These are phyloP conservation scores for Alnus rubra DNA, from an alignment of 306 rosid species.

Conservation along the genomic window DNA sequence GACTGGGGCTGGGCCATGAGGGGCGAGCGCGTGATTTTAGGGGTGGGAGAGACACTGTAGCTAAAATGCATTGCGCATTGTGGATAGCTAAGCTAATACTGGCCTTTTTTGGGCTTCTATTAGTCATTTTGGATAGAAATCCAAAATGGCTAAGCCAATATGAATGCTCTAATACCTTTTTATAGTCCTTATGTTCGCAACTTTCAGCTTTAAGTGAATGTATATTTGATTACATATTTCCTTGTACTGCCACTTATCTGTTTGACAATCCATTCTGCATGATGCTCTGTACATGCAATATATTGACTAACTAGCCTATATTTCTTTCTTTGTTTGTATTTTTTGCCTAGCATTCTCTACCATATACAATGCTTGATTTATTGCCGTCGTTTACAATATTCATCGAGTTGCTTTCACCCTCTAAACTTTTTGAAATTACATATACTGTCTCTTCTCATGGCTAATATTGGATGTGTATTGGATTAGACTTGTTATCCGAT, in stretches of 20 bases:
- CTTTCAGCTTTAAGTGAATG: not conserved
- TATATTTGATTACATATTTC: not conserved
- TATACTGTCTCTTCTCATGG: not conserved
- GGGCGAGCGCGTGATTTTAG: slow-evolving; percentile 55
- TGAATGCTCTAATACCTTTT: too few species aligned
- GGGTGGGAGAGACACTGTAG: not conserved
- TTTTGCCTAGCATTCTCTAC: not conserved
- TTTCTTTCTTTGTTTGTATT: not conserved
- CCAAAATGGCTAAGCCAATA: too few species aligned
- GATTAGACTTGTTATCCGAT: too few species aligned
- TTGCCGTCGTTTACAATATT: not conserved
- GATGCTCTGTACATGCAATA: not conserved
- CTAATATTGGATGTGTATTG: not conserved
- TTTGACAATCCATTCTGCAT: not conserved
- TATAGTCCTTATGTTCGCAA: not conserved
- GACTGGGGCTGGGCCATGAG: slow-evolving; percentile 48
- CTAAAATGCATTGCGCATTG: too few species aligned
- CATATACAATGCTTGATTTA: not conserved
- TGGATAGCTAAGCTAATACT: too few species aligned
- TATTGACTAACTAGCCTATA: not conserved
- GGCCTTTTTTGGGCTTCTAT: too few species aligned
- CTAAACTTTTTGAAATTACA: too few species aligned
- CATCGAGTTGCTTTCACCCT: too few species aligned
- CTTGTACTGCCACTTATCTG: not conserved
- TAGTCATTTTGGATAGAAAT: too few species aligned